A percentile compares a stretch with the other conserved stretches of the same genome.
Evolutionary conservation across 2,329 filamentous ascomycete genomes (phyloP).

Genomic region (Xenoacremonium recifei): DNA sequence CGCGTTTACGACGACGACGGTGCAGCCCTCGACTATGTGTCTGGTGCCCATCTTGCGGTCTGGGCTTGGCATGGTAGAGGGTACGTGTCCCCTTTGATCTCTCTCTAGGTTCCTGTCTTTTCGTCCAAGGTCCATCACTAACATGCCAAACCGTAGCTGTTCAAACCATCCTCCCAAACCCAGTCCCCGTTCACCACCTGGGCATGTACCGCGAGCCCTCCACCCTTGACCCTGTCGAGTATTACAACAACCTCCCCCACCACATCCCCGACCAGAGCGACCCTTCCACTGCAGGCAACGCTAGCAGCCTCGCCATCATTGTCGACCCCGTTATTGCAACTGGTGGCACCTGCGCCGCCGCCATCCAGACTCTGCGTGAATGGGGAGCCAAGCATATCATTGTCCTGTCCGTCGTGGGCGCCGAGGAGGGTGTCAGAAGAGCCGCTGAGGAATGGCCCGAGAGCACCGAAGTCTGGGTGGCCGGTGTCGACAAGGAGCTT

Average conservation of each 20-base stretch:
- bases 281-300: constrained; percentile 33
- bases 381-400: constrained; percentile 87
- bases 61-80: constrained; percentile 87
- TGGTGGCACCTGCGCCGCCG: constrained; percentile 83
- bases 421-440: constrained; percentile 64
- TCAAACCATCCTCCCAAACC: constrained; percentile 74
- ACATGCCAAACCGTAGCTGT: constrained; percentile 60
- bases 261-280: constrained; percentile 45
- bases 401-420: constrained; percentile 73
- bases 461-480: constrained; percentile 77
- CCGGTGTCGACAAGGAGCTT: constrained; percentile 71
- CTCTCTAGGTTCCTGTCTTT: not conserved
- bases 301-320: constrained; percentile 69
- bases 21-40: constrained; percentile 67
- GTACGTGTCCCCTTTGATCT: constrained; percentile 37
- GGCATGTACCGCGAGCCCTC: constrained; percentile 90
- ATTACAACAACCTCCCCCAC: constrained; percentile 95
- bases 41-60: constrained; percentile 92
- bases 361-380: constrained; percentile 83
- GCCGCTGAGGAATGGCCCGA: constrained; percentile 79
- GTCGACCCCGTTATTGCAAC: constrained; percentile 94
- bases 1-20: constrained; percentile 64
- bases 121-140: constrained; percentile 7
- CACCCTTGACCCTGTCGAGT: constrained; percentile 87
- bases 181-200: constrained; percentile 87